Evolutionary conservation across 805 yeast species (phyloP), one percentile per base, ranked within the genome.

Genomic region (Tetrapisispora taiwanensis): DNA sequence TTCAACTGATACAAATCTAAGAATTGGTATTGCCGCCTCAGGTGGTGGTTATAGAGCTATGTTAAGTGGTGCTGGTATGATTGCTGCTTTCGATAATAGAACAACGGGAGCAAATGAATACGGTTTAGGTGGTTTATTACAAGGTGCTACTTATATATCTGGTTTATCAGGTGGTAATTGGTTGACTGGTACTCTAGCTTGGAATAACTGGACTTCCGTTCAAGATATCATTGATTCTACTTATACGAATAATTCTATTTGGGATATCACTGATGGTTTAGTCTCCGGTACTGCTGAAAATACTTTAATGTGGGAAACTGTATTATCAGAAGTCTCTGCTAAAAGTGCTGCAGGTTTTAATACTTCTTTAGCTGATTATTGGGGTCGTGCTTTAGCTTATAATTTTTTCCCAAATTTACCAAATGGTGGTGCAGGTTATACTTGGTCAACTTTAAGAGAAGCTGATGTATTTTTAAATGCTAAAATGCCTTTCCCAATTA

Each of bases 31-130:
- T 26, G 80, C 87, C 7, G 78, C 80, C 52, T 73, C 85, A 14
- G 95, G 95, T 37, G 95, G 96, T 58, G 95, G 95, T 3, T 87
- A 84, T 62, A 73, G 96, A 48, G 94, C 95, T 30, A 84, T 87
- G 86, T 65, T 87, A 37, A 66, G 72, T 46, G 95, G 95, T 2
- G 95, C 95, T 13, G 95, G 95, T 30, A 78, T 79, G 59, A 65
- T 87, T 18, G 69, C 89, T 1, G 95, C 90, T 1, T 64, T 84
- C 47, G 96, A 87, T 60, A 78, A 79, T 57, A 70, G 95, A 50
- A 80, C 92, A 3, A 63, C 57, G 17, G 74, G 72, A 44, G 72
- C 78, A 19, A 69, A 78, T 5, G 65, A 65, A 22, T 68, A 71
- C 6, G 82, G 83, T 12, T 62, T 86, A 31, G 89, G 92, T 27